These are phyloP conservation scores for Fusarium sacchari DNA, from an alignment of 2,329 filamentous ascomycete species.

Conservation along the genomic window DNA sequence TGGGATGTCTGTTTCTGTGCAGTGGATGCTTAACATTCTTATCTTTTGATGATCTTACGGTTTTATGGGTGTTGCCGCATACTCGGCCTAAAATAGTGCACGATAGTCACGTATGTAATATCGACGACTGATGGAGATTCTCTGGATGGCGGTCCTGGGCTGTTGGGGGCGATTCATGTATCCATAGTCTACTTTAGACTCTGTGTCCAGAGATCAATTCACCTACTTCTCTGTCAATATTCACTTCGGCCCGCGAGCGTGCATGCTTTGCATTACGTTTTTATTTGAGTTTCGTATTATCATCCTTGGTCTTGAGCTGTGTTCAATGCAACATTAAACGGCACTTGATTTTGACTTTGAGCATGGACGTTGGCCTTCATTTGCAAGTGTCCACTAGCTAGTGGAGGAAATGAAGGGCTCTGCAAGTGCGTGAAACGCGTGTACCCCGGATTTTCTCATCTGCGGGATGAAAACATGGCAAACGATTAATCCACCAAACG, in stretches of 20 bases:
- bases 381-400: neutral
- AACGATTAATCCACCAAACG: constrained; percentile 5
- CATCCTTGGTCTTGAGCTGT: neutral
- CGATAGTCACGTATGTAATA: constrained; percentile 31
- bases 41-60: constrained; percentile 24
- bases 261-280: neutral
- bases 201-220: constrained; percentile 9
- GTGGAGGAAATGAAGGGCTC: neutral
- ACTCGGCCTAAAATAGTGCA: constrained; percentile 22
- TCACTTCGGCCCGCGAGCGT: too few relatives aligned
- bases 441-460: constrained; percentile 3
- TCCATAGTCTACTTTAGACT: constrained; percentile 22
- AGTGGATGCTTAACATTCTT: constrained; percentile 15
- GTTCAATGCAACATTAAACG: neutral
- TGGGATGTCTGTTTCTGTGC: constrained; percentile 17
- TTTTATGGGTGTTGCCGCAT: constrained; percentile 27
- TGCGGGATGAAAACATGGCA: neutral
- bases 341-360: neutral
- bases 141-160: constrained; percentile 1
- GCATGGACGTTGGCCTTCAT: neutral
- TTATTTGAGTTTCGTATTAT: neutral
- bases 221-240: constrained; percentile 7
- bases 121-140: constrained; percentile 27
- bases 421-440: neutral
- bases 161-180: constrained; percentile 10